Base-by-base conservation (phyloP, 352 stramenopile species). In the Globisporangium abappressorium region DNA sequence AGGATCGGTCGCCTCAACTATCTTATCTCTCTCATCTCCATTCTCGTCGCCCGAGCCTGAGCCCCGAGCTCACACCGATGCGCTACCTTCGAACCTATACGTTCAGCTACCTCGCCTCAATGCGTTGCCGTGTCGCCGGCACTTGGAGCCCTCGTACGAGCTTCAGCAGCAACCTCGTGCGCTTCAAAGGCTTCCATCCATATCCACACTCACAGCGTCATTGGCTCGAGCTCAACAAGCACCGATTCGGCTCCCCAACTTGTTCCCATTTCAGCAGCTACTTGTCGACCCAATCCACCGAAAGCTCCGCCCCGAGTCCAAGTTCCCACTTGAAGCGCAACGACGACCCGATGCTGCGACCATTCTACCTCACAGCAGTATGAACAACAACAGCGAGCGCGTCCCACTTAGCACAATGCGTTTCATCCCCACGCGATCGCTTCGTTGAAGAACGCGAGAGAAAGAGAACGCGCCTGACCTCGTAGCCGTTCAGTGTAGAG, bases 21-120 rank as follows among this genome's bases (percentile, higher is more conserved):
- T 1, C 6, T 46, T 14, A 51, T 24, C 43, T 51, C 9, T 22
- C 18, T 12, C 43, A 51, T 51, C 43, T 12, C 43, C 43, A 22
- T 61, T 61, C 20, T 61, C 30, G 20, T 47, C 55, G 28, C 55
- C 55, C 55, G 55, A 61, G 30, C 30, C 55, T 14, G 55, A 61
- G 30, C 55, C 55, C 2, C 28, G 30, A 30, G 33, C 4, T 15
- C 33, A 43, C 24, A 14, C 38, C 7, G 55, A 61, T 18, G 30
- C n/a, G 6, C 7, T 46, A 11, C 30, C 34, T 3, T 22, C 55
- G 3, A 61, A 20, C 20, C 20, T 61, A 14, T 47, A 22, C 9
- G 30, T 61, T 20, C 55, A 61, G 0, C 30, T 47, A 1, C 55
- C 55, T 18, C 55, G 30, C 1, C 20, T 61, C 55, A 61, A 61